Evolutionary conservation across 495 filamentous ascomycete genomes (phyloP), one percentile per base, ranked within the genome.

Genomic region (Stereocaulon alpinum): DNA sequence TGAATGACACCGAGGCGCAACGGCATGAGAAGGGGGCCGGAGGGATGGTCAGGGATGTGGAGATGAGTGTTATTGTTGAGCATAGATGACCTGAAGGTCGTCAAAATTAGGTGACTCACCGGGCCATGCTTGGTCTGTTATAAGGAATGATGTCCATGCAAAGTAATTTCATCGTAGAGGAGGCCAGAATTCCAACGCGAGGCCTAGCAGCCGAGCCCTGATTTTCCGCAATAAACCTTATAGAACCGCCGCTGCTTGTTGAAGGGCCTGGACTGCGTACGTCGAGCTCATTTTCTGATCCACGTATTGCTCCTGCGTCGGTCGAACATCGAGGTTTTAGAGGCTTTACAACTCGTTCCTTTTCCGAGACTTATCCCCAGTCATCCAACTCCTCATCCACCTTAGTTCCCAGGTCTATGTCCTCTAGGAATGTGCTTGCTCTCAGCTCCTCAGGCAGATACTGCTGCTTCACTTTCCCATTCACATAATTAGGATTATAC

Each of bases 401-500:
- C 67, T 85, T 79, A 0, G 76, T 81, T 15, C 93, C 93, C 63
- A 98, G 72, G 72, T 97, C 88, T 55, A 75, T 70, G 22, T 92
- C 85, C 66, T 95, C 91, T 48, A 98, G 69, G 68, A 98, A 96
- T 47, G 63, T 75, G 41, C 85, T 76, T 6, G 81, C 87, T 40
- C 70, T 69, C 29, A 98, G 68, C 59, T 78, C 76, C 56, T 86
- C 84, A 0, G 93, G 93, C 17, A 98, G 70, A 73, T 98, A 98
- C 49, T 93, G 87, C 72, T 98, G 93, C 64, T 76, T 78, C 18
- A 96, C 91, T 66, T 75, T 81, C n/a, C 93, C 93, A 61, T 90
- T 83, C 63, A 76, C 71, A 67, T 88, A 98, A 64, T 90, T 85
- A 1, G 93, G 93, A 66, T 94, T 94, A 70, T 98, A 98, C 68